These are phyloP conservation scores for Cladorrhinum sp. DNA, from an alignment of 2,329 filamentous ascomycete species.

Conservation along the genomic window DNA sequence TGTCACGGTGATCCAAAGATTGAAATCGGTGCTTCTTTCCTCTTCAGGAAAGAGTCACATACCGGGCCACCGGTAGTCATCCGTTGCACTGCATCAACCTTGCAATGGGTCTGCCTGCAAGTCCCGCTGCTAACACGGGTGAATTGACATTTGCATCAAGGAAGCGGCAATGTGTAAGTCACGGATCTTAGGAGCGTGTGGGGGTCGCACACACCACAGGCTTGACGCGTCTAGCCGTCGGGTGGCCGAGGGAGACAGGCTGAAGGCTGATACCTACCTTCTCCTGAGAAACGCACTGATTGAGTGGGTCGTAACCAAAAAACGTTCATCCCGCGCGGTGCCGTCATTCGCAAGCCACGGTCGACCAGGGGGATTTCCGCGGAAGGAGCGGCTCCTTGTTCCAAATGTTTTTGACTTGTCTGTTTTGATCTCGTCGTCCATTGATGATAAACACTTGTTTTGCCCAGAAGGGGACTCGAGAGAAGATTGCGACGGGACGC, in stretches of 20 bases:
- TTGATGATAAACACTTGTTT: not conserved
- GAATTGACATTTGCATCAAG: not conserved
- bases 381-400: not conserved
- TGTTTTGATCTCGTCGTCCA: not conserved
- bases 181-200: not conserved
- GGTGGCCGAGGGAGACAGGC: not conserved
- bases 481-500: not conserved
- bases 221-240: not conserved
- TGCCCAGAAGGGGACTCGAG: not conserved
- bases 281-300: not conserved
- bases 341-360: not conserved
- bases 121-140: not conserved
- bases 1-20: not conserved
- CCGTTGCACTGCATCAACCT: not conserved
- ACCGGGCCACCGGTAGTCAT: not conserved
- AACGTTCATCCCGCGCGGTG: not conserved
- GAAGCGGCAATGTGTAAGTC: not conserved
- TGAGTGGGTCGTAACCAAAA: not conserved
- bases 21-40: not conserved
- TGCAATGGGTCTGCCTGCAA: not conserved
- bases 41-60: not conserved
- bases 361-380: not conserved
- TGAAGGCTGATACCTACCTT: not conserved
- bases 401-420: not conserved
- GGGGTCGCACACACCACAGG: not conserved